Evolutionary conservation across 2,329 filamentous ascomycete species (phyloP).

Genomic region (Magnaporthiopsis incrustans): DNA sequence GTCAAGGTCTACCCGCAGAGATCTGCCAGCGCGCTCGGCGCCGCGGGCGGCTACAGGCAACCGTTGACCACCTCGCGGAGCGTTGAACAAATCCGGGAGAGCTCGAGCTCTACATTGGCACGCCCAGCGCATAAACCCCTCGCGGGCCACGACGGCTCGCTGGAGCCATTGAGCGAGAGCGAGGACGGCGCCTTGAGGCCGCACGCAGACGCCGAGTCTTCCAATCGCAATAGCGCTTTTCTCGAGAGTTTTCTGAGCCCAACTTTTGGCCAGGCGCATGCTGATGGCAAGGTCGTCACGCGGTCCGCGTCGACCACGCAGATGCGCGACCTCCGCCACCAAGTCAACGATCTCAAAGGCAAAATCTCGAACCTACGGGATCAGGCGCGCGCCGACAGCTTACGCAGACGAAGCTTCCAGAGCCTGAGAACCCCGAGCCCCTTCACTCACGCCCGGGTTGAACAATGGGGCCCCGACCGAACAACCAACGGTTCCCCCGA

Average conservation of each 20-base stretch:
- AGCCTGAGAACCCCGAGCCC: conserved; percentile 70
- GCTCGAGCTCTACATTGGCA: conserved; percentile 15
- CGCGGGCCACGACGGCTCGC: conserved; percentile 31
- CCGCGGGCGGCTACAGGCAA: conserved; percentile 50
- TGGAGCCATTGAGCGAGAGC: conserved; percentile 49
- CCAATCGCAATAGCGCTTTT: conserved; percentile 22
- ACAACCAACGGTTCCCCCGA: conserved; percentile 15
- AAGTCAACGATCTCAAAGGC: conserved; percentile 78
- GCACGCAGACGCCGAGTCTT: conserved; percentile 4
- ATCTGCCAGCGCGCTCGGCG: conserved; percentile 56
- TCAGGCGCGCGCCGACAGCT: conserved; percentile 68
- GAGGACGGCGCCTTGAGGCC: conserved; percentile 22
- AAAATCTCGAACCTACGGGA: conserved; percentile 75
- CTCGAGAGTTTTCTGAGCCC: conserved; percentile 36
- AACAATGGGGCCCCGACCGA: conserved; percentile 40
- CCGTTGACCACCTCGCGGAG: conserved; percentile 35
- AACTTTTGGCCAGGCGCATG: conserved; percentile 27
- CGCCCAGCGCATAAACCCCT: conserved; percentile 26
- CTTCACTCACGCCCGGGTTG: conserved; percentile 60
- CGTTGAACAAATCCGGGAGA: conserved; percentile 30
- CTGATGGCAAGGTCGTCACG: conserved; percentile 39
- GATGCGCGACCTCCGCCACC: conserved; percentile 67
- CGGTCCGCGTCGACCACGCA: conserved; percentile 66
- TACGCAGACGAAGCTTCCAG: conserved; percentile 69
- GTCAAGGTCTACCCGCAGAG: conserved; percentile 40